These are phyloP conservation scores for Agaricus subrufescens DNA, from an alignment of 768 basidiomycete genomes.

Conservation along the genomic window DNA sequence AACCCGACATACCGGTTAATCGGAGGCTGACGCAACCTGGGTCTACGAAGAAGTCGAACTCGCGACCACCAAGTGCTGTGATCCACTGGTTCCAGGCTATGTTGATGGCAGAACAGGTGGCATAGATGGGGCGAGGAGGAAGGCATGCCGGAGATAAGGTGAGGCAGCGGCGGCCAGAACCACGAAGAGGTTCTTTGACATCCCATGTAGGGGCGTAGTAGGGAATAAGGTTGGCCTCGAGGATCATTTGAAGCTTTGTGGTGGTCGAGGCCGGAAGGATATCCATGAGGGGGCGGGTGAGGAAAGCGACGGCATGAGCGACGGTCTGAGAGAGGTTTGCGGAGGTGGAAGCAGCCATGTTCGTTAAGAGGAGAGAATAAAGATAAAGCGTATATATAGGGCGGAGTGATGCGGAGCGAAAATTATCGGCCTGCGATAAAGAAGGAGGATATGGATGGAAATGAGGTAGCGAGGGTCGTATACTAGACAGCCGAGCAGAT, in stretches of 20 bases:
- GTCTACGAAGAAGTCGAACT: slow-evolving; percentile 79
- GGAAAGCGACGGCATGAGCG: slow-evolving; percentile 68
- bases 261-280: slow-evolving; percentile 58
- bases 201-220: slow-evolving; percentile 67
- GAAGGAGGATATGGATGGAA: slow-evolving; percentile 21
- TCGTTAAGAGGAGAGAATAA: slow-evolving; percentile 14
- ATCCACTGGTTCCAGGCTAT: slow-evolving; percentile 86
- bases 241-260: slow-evolving; percentile 64
- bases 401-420: slow-evolving; percentile 19
- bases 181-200: slow-evolving; percentile 56
- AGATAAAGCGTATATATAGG: slow-evolving; percentile 8
- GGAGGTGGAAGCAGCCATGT: slow-evolving; percentile 32
- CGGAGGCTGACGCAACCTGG: slow-evolving; percentile 75
- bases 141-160: slow-evolving; percentile 63
- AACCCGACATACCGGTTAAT: slow-evolving; percentile 29
- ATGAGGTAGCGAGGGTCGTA: slow-evolving; percentile 26
- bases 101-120: slow-evolving; percentile 62
- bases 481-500: slow-evolving; percentile 10
- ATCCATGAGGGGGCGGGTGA: slow-evolving; percentile 60
- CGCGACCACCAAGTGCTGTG: slow-evolving; percentile 55
- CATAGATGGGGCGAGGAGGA: slow-evolving; percentile 68
- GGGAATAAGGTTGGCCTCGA: slow-evolving; percentile 70
- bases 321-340: slow-evolving; percentile 61
- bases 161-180: slow-evolving; percentile 71
- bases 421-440: slow-evolving; percentile 64